phyloP scores from a whole-genome alignment of 257 asterid genomes.

The Solanum clarkiae region DNA sequence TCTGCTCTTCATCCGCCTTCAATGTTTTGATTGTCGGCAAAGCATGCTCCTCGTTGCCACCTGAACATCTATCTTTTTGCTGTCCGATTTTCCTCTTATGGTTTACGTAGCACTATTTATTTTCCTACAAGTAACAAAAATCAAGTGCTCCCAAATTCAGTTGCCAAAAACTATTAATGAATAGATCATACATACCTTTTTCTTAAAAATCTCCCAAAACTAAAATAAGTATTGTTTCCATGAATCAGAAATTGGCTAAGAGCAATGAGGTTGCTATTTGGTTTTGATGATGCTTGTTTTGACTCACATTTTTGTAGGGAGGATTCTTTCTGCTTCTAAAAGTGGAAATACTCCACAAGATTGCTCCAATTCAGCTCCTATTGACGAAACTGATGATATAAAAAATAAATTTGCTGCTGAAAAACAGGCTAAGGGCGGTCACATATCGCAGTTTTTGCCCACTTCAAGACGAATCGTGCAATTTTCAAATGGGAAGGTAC shows the following conservation, averaged over 20 bases:
- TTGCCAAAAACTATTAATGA: not conserved
- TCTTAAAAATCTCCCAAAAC: not conserved
- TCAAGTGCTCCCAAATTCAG: not conserved
- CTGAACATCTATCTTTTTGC: not conserved
- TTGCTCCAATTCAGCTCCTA: conserved; percentile 8
- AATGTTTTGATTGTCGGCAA: not conserved
- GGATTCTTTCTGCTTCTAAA: conserved; percentile 59
- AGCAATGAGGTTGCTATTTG: not conserved
- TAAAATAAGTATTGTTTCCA: not conserved
- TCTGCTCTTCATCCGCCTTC: not conserved
- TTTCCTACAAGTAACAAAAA: not conserved
- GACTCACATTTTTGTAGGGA: conserved; percentile 30
- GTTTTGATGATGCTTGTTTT: not conserved
- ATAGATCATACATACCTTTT: not conserved
- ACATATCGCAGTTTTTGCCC: conserved; percentile 71
- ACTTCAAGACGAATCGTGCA: conserved; percentile 94
- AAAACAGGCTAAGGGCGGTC: conserved; percentile 28
- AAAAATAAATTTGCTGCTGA: conserved; percentile 7
- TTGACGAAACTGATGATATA: conserved; percentile 21
- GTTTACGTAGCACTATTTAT: not conserved
- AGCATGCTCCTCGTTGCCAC: not conserved
- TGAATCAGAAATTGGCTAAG: not conserved
- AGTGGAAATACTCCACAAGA: conserved; percentile 26
- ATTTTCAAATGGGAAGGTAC: conserved; percentile 85
- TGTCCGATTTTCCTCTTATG: not conserved